Evolutionary conservation across 176 grass and related monocot species (phyloP), one percentile per base, ranked within the genome.

Genomic region (Puccinellia tenuiflora): DNA sequence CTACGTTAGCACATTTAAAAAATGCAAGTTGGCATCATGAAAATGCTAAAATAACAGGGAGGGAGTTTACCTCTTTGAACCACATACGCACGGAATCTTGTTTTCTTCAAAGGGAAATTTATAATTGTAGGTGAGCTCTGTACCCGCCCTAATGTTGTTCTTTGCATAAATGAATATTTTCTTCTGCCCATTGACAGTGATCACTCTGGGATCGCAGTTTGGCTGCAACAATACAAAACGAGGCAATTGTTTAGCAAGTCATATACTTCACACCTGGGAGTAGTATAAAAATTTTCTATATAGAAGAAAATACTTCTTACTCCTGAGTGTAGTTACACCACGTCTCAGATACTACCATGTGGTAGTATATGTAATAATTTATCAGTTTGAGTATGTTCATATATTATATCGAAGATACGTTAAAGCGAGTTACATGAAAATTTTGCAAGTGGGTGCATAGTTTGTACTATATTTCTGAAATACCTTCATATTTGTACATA

Each of bases 111-210:
- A 84, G 30, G 91, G 87, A 78, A 92, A 90, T 71, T 81, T 87
- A 72, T 92, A 92, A 78, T 92, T 92, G 76, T 92, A 92, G 43
- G 91, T 92, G 33, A 92, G 77, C 78, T 92, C 91, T 78, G 90
- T 84, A 57, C 87, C 84, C 35, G 81, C 68, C 59, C 51, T 86
- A 70, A 92, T 90, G n/a, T 81, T 77, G 33, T 77, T 81, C 74
- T 92, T 90, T 18, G 91, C 87, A 87, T 90, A 92, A 72, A 92
- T 92, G 75, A 90, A 92, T 10, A 92, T 92, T 73, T 90, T 92
- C 81, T 92, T 90, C 31, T 92, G 69, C 24, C 91, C 87, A 63
- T 85, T 88, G 40, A 90, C 68, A 38, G 67, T 75, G 60, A 92
- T 87, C 53, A 90, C 81, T 77, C 85, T 92, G 42, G 91, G 77